Base-by-base conservation (phyloP, 306 rosid genomes). In the Vigna reflexopilosa region DNA sequence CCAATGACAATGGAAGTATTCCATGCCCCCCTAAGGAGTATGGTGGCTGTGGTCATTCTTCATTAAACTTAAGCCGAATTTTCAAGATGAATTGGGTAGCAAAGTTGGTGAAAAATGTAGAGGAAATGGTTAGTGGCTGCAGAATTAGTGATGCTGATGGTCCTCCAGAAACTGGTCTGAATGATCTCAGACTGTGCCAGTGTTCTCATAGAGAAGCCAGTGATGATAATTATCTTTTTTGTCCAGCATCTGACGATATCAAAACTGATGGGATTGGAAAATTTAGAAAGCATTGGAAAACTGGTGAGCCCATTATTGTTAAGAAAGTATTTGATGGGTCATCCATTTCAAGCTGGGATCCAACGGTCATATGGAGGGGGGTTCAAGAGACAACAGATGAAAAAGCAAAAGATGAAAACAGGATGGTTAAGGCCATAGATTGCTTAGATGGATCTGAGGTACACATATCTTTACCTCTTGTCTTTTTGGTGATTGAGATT, bases 31-130 rank as follows among this genome's bases (percentile, higher is more conserved):
- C 98, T 57, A 87, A 82, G 87, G 96, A 92, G 67, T 86, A 84
- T 68, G 99, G 98, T 84, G 98, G 99, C 83, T 95, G 99, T 83
- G 93, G 93, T 72, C 75, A 73, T 84, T 86, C 88, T 32, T 78
- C 90, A 9, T 79, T 95, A 81, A 87, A 84, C 79, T 90, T 93
- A 83, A 88, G 91, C 77, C 93, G 98, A 81, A 95, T 93, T 81
- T 95, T 95, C 84, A 95, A 93, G 90, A 93, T 91, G 98, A 95
- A 95, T 64, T 93, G 98, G 99, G 98, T 96, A 69, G 98, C 99
- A 85, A 96, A 96, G 69, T 89, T 96, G 86, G 94, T 87, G 61
- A 96, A 96, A 85, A 96, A 96, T 88, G 98, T 85, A 45, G 99
- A 96, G 86, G 99, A 93, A 86, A 93, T 96, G 98, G 99, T 96